Percentiles rank a stretch among this genome's conserved stretches.
Evolutionary conservation across 2,329 filamentous ascomycete genomes (phyloP).

Genomic region (Hysterium pulicare): DNA sequence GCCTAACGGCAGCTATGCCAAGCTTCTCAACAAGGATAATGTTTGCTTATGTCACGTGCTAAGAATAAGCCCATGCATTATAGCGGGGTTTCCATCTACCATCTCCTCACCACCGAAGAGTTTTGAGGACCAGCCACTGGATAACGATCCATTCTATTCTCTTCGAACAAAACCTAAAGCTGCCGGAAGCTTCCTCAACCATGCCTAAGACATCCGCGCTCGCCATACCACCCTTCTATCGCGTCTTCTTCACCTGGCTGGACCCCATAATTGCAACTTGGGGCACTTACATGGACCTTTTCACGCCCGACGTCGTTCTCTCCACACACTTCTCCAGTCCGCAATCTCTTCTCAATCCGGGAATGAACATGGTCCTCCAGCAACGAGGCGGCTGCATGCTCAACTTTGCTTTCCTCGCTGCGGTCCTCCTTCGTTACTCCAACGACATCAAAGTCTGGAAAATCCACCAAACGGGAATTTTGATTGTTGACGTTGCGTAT

Average conservation of each 20-base stretch:
- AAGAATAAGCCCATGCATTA: too few species aligned
- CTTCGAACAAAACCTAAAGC: too few species aligned
- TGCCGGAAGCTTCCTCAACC: too few species aligned
- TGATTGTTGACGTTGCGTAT: conserved; percentile 22
- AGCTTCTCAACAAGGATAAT: too few species aligned
- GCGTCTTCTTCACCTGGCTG: conserved; percentile 24
- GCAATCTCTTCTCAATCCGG: conserved; percentile 16
- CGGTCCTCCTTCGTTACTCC: conserved; percentile 23
- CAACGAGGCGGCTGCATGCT: conserved; percentile 26
- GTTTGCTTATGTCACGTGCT: too few species aligned
- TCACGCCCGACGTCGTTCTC: conserved; percentile 17
- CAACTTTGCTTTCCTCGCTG: conserved; percentile 24
- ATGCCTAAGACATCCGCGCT: too few species aligned
- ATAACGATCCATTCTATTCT: too few species aligned
- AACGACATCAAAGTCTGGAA: conserved; percentile 20
- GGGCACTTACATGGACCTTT: conserved; percentile 28
- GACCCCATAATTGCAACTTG: conserved; percentile 24
- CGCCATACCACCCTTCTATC: conserved; percentile 21
- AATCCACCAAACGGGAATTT: conserved; percentile 17
- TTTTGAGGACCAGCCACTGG: too few species aligned
- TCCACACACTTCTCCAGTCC: conserved; percentile 17
- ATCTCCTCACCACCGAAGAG: too few species aligned
- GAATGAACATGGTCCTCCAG: conserved; percentile 23
- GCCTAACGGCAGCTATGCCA: too few species aligned
- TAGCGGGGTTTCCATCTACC: too few species aligned